These are phyloP conservation scores for Termitomyces sp. DNA, from an alignment of 768 basidiomycete genomes.

Conservation along the genomic window DNA sequence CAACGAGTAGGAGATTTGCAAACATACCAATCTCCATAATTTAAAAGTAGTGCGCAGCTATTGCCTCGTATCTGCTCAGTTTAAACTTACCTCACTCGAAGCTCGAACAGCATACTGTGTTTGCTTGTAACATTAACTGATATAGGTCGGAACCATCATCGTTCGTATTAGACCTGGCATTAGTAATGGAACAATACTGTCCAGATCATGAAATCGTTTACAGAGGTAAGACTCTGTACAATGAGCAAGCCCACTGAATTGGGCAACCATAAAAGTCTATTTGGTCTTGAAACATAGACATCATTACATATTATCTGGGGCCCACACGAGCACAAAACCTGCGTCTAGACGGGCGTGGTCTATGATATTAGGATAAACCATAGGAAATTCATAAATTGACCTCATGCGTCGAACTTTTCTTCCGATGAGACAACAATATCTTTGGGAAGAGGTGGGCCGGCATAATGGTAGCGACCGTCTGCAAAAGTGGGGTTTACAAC, in stretches of 20 bases:
- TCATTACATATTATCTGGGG: not conserved
- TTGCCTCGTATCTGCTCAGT: too few relatives aligned
- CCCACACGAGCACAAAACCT: not conserved
- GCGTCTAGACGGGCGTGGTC: not conserved
- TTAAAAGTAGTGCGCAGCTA: too few relatives aligned
- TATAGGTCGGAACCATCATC: not conserved
- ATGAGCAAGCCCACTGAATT: too few relatives aligned
- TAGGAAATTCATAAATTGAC: not conserved
- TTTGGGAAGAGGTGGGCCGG: slow-evolving; percentile 33
- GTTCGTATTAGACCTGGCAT: not conserved
- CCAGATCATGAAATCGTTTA: not conserved
- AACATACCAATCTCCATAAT: too few relatives aligned
- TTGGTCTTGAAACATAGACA: not conserved
- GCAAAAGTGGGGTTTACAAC: not conserved
- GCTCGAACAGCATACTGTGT: not conserved
- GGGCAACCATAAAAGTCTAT: too few relatives aligned
- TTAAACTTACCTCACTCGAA: not conserved
- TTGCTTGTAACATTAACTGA: not conserved
- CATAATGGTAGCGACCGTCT: slow-evolving; percentile 40
- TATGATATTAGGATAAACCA: not conserved
- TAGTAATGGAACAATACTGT: not conserved
- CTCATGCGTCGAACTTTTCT: not conserved
- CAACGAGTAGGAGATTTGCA: too few relatives aligned
- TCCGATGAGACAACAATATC: not conserved
- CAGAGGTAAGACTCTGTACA: too few relatives aligned